A percentile compares a stretch with the other conserved stretches of the same genome.
These are phyloP conservation scores for Kluyveromyces nonfermentans DNA, from an alignment of 805 yeast species.

Conservation along the genomic window DNA sequence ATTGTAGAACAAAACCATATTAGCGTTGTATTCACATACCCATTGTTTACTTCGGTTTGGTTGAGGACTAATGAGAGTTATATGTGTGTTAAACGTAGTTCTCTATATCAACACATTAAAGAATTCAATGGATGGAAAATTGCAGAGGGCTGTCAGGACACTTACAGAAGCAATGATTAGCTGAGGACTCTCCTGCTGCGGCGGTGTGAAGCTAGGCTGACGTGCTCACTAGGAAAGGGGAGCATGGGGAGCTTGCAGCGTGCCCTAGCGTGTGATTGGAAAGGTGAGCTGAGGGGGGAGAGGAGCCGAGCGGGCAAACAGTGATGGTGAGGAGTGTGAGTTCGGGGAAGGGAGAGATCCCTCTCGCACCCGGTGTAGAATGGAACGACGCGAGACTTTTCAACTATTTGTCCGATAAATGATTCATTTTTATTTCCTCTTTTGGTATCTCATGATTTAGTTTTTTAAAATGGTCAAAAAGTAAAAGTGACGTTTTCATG, in stretches of 20 bases:
- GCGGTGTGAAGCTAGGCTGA: not conserved
- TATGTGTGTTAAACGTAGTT: not conserved
- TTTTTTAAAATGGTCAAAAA: too few species aligned
- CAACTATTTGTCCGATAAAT: too few species aligned
- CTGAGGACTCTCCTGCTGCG: not conserved
- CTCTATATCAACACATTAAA: not conserved
- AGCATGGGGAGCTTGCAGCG: not conserved
- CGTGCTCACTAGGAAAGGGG: not conserved
- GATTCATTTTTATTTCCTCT: too few species aligned
- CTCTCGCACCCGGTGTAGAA: too few species aligned
- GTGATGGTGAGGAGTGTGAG: too few species aligned
- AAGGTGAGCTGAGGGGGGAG: not conserved
- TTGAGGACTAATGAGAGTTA: not conserved
- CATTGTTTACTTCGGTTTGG: conserved; percentile 23
- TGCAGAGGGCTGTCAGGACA: not conserved
- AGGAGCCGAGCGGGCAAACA: not conserved
- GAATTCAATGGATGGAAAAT: not conserved
- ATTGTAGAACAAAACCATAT: not conserved
- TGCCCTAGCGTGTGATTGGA: not conserved
- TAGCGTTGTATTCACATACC: conserved; percentile 20
- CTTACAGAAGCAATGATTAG: not conserved
- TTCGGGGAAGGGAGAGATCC: too few species aligned
- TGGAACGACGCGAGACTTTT: too few species aligned
- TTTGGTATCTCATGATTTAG: too few species aligned
- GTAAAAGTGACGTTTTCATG: too few species aligned